Conservation (phyloP, 306 rosid species). For the Ceratonia siliqua region DNA sequence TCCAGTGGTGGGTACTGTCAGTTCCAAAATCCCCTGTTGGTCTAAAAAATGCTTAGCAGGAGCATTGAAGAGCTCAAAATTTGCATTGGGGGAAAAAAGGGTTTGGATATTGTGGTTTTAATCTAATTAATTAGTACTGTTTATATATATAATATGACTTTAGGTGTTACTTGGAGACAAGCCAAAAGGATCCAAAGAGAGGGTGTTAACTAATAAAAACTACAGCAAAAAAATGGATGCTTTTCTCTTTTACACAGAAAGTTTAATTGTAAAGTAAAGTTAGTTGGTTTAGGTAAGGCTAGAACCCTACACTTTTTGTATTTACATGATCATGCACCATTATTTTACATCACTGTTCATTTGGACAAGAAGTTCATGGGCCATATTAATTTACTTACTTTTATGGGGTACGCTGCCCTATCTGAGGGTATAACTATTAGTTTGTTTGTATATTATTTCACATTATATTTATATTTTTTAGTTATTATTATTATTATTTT, state of each 20-base stretch:
- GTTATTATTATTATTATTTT: no score
- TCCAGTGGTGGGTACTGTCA: conserved; percentile 14
- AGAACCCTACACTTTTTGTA: conserved; percentile 54
- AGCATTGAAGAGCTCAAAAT: conserved; percentile 48
- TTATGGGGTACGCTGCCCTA: not conserved
- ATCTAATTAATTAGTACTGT: not conserved
- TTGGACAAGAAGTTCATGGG: conserved; percentile 23
- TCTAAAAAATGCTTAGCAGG: conserved; percentile 31
- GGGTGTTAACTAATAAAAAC: conserved; percentile 34
- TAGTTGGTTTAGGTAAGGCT: conserved; percentile 68
- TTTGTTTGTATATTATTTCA: not conserved
- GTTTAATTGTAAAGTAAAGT: conserved; percentile 34
- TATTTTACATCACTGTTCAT: conserved; percentile 25
- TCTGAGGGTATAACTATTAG: not conserved
- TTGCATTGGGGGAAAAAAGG: conserved; percentile 24
- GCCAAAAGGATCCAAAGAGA: conserved; percentile 58
- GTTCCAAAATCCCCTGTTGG: conserved; percentile 36
- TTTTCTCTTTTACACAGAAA: conserved; percentile 22
- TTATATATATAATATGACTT: conserved; percentile 22
- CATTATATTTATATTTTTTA: not conserved
- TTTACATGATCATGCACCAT: conserved; percentile 18
- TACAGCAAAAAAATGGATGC: conserved; percentile 45
- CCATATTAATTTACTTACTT: not conserved
- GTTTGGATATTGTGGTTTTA: conserved; percentile 14
- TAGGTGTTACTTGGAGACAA: conserved; percentile 46